Conservation (phyloP, 2,329 filamentous ascomycete genomes). For the Shiraia sp. region DNA sequence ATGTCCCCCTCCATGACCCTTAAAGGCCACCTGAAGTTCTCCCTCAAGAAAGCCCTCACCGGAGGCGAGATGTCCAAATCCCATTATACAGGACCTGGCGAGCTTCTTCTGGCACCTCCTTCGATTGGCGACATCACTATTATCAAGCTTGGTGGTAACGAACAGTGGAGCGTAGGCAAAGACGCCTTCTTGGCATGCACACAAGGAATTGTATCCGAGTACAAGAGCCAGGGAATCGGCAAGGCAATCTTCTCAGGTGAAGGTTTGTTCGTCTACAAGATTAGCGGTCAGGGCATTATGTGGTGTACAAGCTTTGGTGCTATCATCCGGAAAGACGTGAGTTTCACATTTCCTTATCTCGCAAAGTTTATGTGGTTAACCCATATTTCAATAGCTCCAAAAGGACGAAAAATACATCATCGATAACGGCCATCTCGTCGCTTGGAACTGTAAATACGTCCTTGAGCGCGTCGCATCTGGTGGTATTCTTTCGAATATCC, state of each 20-base stretch:
- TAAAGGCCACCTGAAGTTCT: slow-evolving; percentile 81
- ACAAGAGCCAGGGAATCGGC: slow-evolving; percentile 80
- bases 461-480: slow-evolving; percentile 89
- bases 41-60: slow-evolving; percentile 85
- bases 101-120: slow-evolving; percentile 80
- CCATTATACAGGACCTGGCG: slow-evolving; percentile 85
- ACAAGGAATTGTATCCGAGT: slow-evolving; percentile 83
- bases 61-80: slow-evolving; percentile 80
- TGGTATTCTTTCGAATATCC: slow-evolving; percentile 85
- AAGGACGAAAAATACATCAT: slow-evolving; percentile 85
- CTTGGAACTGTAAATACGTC: slow-evolving; percentile 95
- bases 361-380: background rate
- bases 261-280: slow-evolving; percentile 87
- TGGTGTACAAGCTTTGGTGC: slow-evolving; percentile 95
- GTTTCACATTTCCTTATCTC: slow-evolving; percentile 41
- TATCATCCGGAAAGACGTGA: slow-evolving; percentile 90
- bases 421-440: slow-evolving; percentile 90
- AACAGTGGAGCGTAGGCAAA: slow-evolving; percentile 82
- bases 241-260: slow-evolving; percentile 96
- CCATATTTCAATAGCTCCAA: slow-evolving; percentile 45
- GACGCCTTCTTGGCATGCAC: slow-evolving; percentile 87
- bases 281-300: slow-evolving; percentile 76
- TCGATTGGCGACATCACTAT: slow-evolving; percentile 84
- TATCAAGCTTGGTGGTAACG: slow-evolving; percentile 71
- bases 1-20: slow-evolving; percentile 90